Base-by-base conservation (phyloP, 225 moss, liverwort and hornwort genomes). In the Neckera pumila region DNA sequence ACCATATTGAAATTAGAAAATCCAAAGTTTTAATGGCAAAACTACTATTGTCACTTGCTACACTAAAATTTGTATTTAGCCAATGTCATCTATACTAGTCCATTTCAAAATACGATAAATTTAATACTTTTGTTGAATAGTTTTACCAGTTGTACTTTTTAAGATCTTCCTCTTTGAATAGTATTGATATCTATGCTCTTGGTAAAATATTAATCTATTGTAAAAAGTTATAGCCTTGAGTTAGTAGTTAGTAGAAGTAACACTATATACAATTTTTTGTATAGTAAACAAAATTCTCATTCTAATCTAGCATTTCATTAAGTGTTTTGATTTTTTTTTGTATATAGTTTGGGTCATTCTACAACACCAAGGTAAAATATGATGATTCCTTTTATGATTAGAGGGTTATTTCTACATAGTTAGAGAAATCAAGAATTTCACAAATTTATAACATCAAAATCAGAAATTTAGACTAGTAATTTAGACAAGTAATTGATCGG, bases 401-500 rank as follows among this genome's bases (percentile, higher is more conserved):
- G 6, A 31, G 1, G 1, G 1, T 14, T 31, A 12, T 47, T 4
- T 74, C 43, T 47, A 47, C 0, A 18, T 7, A 11, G 2, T 1
- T 47, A 30, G 18, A 47, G 0, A 47, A 47, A 11, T 47, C 30
- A 2, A 73, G 10, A 31, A 30, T 47, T 31, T 47, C 3, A 19
- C 31, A 74, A 47, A 7, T 74, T 47, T 74, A 7, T 18, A 74
- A 47, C 19, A 0, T 31, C 12, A 19, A 47, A 74, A 47, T 47
- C 4, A 51, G 16, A 51, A 31, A 31, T 47, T 18, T 12, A 7
- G 4, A n/a, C n/a, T n/a, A n/a, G n/a, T n/a, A n/a, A n/a, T n/a
- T n/a, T n/a, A n/a, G n/a, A n/a, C 0, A 71, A 42, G 1, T 27
- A 71, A 71, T 71, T 71, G 26, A 71, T 71, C 42, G 9, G 2